Evolutionary conservation across 805 yeast genomes (phyloP).

Genomic region (Kazachstania bromeliacearum): DNA sequence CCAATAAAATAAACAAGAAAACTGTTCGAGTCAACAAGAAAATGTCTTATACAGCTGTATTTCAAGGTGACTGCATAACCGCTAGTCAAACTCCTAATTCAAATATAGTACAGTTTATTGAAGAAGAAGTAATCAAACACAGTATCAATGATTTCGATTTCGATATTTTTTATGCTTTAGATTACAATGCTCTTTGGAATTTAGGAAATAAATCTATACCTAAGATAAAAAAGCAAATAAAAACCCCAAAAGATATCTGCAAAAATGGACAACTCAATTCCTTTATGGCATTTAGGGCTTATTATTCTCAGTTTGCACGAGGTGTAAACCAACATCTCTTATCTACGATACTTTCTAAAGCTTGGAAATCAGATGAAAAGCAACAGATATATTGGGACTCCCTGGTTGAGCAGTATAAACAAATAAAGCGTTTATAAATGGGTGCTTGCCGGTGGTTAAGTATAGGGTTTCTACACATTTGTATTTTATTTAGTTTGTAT

Average conservation of each 20-base stretch:
- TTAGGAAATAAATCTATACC: not conserved
- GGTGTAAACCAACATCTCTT: conserved; percentile 17
- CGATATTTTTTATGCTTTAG: no score
- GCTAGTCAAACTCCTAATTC: no score
- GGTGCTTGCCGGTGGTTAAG: no score
- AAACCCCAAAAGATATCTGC: conserved; percentile 4
- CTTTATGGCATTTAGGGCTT: conserved; percentile 22
- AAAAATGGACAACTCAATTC: conserved; percentile 11
- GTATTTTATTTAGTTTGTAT: no score
- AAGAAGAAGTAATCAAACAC: no score
- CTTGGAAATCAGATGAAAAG: conserved; percentile 12
- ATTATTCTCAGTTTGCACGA: conserved; percentile 18
- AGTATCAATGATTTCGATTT: not conserved
- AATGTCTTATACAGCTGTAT: no score
- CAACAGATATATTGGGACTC: conserved; percentile 3
- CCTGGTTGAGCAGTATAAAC: conserved; percentile 3
- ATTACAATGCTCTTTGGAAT: no score
- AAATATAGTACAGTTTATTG: not conserved
- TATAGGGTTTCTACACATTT: no score
- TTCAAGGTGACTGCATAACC: no score
- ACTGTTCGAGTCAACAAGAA: no score
- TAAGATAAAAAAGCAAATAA: not conserved
- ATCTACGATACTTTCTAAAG: conserved; percentile 14
- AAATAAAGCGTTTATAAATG: no score
- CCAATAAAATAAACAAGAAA: no score